Conservation (phyloP, 2,329 filamentous ascomycete species). For the Aspergillus neotritici region DNA sequence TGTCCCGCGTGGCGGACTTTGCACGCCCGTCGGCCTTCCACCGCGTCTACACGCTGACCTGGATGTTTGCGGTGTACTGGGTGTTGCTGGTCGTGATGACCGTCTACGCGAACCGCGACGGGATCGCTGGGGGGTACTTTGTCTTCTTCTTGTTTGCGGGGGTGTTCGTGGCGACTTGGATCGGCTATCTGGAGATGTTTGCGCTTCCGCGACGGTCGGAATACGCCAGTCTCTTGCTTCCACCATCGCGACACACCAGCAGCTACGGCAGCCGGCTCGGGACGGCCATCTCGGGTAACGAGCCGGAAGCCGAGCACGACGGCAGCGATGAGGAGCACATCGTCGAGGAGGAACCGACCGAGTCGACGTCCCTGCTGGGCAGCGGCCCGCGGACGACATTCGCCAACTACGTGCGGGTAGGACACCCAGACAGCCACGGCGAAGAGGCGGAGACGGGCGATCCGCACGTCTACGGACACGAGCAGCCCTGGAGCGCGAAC, state of each 20-base stretch:
- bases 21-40: slow-evolving; percentile 81
- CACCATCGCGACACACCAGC: slow-evolving; percentile 39
- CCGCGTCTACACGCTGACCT: slow-evolving; percentile 71
- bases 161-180: slow-evolving; percentile 65
- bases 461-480: slow-evolving; percentile 55
- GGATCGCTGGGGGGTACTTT: slow-evolving; percentile 71
- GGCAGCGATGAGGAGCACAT: slow-evolving; percentile 35
- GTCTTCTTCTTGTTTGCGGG: slow-evolving; percentile 73
- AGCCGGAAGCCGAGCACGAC: slow-evolving; percentile 27
- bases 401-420: slow-evolving; percentile 46
- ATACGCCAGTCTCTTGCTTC: slow-evolving; percentile 55
- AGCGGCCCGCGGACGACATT: slow-evolving; percentile 50
- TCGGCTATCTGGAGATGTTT: slow-evolving; percentile 76
- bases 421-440: slow-evolving; percentile 23
- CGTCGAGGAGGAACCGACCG: slow-evolving; percentile 43
- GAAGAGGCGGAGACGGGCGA: slow-evolving; percentile 24
- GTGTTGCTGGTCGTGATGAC: slow-evolving; percentile 64
- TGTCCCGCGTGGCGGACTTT: slow-evolving; percentile 71
- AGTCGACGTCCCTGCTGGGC: slow-evolving; percentile 54
- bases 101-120: slow-evolving; percentile 67
- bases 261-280: slow-evolving; percentile 40
- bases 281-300: slow-evolving; percentile 35
- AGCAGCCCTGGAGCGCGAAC: slow-evolving; percentile 78
- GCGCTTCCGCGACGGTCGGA: slow-evolving; percentile 64
- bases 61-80: slow-evolving; percentile 77